Evolutionary conservation across 2,329 filamentous ascomycete species (phyloP), one percentile per base, ranked within the genome.

Genomic region (Pseudocercospora eumusae): DNA sequence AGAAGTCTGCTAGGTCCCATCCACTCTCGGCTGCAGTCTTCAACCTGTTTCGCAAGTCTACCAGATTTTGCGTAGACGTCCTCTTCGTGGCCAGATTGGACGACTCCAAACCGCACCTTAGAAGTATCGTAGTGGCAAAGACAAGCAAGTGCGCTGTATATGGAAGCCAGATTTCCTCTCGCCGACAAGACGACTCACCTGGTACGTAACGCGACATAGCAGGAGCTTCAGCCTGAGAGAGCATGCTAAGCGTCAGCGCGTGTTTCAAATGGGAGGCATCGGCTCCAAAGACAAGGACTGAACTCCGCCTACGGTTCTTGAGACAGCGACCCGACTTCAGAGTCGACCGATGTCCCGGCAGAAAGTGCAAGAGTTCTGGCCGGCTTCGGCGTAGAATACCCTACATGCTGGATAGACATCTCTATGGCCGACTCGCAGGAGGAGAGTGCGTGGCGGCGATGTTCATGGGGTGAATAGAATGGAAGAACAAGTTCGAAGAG

Each of bases 1-100:
- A 83, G 71, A 83, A 83, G 54, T 82, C 79, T 7, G 82, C 82
- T 8, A 84, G 77, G 64, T 85, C 83, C 82, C 83, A 85, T 55
- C 56, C 33, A 9, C 55, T 45, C 23, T 59, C 55, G 28, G 44
- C 44, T 20, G 65, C 59, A 10, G 11, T 47, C 8, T 49, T 11
- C 13, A 68, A 50, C 13, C 54, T 60, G 21, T 57, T 27, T 21
- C 33, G 36, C 4, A 67, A 50, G 13, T 27, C 44, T 10, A 64
- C 44, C 6, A 68, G 31, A 44, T 60, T 64, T 21, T n/a, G 13
- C 7, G 82, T 79, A 66, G 82, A 79, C 56, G 82, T 79, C 28
- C 80, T 77, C 9, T 80, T 77, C 15, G 80, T 75, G 21, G 78
- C 76, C 1, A 73, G 68, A 59, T 83, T 80, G 18, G 77, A 77